These are phyloP conservation scores for Termitomyces sp. DNA, from an alignment of 768 basidiomycete genomes.

Conservation along the genomic window DNA sequence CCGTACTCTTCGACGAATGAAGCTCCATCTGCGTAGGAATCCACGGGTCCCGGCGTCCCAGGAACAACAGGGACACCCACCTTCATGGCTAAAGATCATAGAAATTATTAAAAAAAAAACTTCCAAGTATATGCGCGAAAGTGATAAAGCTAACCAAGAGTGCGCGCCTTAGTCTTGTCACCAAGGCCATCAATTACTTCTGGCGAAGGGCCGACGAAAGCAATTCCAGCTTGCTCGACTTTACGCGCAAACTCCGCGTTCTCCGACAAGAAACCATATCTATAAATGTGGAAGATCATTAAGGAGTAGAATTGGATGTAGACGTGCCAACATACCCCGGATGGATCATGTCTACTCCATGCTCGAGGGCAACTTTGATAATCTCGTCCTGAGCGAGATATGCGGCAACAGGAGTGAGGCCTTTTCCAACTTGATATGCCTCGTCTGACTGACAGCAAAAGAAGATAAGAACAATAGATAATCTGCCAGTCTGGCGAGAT, in stretches of 20 bases:
- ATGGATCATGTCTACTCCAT: conserved; percentile 99
- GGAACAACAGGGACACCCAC: conserved; percentile 95
- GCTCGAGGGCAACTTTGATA: conserved; percentile 93
- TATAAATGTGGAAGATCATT: conserved; percentile 27
- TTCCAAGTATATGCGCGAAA: conserved; percentile 3
- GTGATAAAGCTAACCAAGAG: conserved; percentile 55
- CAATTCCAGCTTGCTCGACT: conserved; percentile 96
- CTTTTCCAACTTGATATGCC: conserved; percentile 97
- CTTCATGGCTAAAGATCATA: conserved; percentile 64
- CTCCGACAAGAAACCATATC: conserved; percentile 97
- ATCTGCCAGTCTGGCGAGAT: conserved; percentile 12
- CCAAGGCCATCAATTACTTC: conserved; percentile 97
- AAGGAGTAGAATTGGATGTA: not conserved
- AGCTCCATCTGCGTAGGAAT: conserved; percentile 72
- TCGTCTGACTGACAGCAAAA: conserved; percentile 77
- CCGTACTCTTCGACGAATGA: conserved; percentile 94
- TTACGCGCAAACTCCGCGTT: conserved; percentile 97
- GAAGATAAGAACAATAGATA: conserved; percentile 30
- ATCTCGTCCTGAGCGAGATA: conserved; percentile 99
- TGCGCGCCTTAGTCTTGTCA: conserved; percentile 97
- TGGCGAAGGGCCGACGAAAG: conserved; percentile 94
- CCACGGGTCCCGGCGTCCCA: conserved; percentile 95
- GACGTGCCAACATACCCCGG: conserved; percentile 64
- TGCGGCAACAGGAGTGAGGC: conserved; percentile 92
- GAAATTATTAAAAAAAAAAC: not conserved